Evolutionary conservation across 164 flowering plant species (phyloP), one percentile per base, ranked within the genome.

Genomic region (Vitis labrusca): DNA sequence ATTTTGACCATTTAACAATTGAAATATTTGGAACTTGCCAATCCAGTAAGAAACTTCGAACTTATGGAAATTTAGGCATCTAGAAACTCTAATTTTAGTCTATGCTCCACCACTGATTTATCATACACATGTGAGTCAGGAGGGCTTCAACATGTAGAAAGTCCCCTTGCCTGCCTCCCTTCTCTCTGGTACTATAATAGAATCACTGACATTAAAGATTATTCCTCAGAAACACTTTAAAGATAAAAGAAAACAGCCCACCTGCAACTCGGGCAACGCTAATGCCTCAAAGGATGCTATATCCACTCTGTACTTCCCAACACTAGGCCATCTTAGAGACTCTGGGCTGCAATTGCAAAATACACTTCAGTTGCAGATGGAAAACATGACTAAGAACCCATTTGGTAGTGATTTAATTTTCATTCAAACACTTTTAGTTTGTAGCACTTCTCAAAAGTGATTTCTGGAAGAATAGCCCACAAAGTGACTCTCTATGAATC

Each of bases 221-320:
- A 1, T 23, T 23, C 27, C 27, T 23, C 27, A 23, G 27, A 23
- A 23, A 23, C 27, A 23, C 27, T 23, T 23, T 23, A 23, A 23
- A 23, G 27, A 23, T 23, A 23, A 23, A 23, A 23, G 27, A 57
- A 29, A 56, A 5, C 53, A 56, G 52, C 69, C n/a, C 30, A 89
- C 97, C 98, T 89, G 85, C 82, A 92, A 71, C 76, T 89, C 91
- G 2, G 97, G 97, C 79, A 92, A 80, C 15, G 89, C 97, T 68
- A 94, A 50, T 12, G 93, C 85, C 69, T 94, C 97, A 67, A 94
- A 94, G 9, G 98, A 89, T 32, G 90, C 81, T 63, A 91, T 57
- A 70, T 94, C 93, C n/a, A 92, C 94, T 81, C 65, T 88, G 70
- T 86, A 92, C 67, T 78, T 87, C 69, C 97, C 97, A 56, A 94